phyloP scores from a whole-genome alignment of 2,329 filamentous ascomycete species.

The Trichoderma aggressivum region DNA sequence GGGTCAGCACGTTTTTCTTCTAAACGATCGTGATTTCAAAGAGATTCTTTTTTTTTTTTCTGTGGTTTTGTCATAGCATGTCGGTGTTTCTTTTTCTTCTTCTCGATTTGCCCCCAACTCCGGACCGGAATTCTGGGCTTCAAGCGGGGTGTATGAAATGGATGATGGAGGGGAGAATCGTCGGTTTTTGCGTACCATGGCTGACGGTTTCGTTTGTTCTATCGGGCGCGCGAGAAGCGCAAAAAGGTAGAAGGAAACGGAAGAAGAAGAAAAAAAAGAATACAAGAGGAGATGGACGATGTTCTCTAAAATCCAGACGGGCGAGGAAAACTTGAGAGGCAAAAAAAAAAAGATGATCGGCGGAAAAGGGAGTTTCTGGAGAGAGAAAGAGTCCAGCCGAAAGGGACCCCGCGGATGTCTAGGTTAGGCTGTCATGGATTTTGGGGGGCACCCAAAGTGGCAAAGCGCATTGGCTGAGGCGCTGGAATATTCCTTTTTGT shows the following conservation, averaged over 20 bases:
- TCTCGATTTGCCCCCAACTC: not conserved
- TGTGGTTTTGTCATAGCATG: not conserved
- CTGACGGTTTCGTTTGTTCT: not conserved
- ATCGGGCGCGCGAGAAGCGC: conserved; percentile 1
- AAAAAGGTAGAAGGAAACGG: not conserved
- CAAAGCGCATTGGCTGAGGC: conserved; percentile 1
- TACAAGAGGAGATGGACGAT: not conserved
- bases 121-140: not conserved
- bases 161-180: not conserved
- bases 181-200: conserved; percentile 2
- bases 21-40: not conserved
- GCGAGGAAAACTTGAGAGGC: not conserved
- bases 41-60: not conserved
- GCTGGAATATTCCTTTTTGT: conserved; percentile 4
- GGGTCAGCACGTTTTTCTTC: not conserved
- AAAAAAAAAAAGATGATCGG: not conserved
- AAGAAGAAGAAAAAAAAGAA: not conserved
- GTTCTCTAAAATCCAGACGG: not conserved
- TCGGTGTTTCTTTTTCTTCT: not conserved
- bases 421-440: conserved; percentile 5
- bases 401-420: not conserved
- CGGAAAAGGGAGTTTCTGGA: not conserved
- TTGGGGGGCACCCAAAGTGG: not conserved
- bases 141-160: not conserved
- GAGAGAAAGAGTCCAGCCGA: not conserved